Evolutionary conservation across 495 filamentous ascomycete species (phyloP), one percentile per base, ranked within the genome.

Genomic region (Aspergillus indologenus): DNA sequence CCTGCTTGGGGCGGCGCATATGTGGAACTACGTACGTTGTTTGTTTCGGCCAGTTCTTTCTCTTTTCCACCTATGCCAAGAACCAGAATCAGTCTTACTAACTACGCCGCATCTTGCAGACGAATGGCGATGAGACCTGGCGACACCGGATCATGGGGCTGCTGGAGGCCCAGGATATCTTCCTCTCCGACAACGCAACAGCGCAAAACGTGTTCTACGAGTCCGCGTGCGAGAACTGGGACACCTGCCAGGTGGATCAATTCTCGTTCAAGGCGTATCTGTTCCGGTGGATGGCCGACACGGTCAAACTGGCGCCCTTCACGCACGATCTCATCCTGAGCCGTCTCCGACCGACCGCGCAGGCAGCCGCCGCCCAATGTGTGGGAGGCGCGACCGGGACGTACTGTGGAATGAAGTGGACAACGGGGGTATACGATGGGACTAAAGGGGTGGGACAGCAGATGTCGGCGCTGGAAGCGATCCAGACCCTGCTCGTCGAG

Each of bases 231-330:
- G 83, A 85, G 59, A 63, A 71, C 0, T 65, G 61, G 47, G 64
- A 69, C 44, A 76, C 65, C 18, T 90, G 88, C 72, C 83, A 87
- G 56, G 79, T 81, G 43, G 88, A 92, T 68, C 87, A 90, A 75
- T 79, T 79, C 51, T 89, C 85, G 56, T 94, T 90, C 84, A 93
- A 92, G 75, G 87, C 88, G 54, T 91, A 90, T 71, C 77, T 91
- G 19, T 74, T 87, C 44, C 87, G 90, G 31, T 92, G 89, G 86
- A 77, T 92, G 66, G 82, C 82, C 14, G 72, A 77, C 8, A 80
- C 82, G 0, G 83, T 84, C 15, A 80, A 87, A 63, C 63, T 91
- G 21, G 88, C 83, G 1, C 89, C 90, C 8, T 87, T 81, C 70
- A 86, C 80, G 1, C 63, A 72, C 19, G 71, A 73, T 42, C 71